Evolutionary conservation across 2,329 filamentous ascomycete genomes (phyloP).

Genomic region (Colletotrichum brevisporum): DNA sequence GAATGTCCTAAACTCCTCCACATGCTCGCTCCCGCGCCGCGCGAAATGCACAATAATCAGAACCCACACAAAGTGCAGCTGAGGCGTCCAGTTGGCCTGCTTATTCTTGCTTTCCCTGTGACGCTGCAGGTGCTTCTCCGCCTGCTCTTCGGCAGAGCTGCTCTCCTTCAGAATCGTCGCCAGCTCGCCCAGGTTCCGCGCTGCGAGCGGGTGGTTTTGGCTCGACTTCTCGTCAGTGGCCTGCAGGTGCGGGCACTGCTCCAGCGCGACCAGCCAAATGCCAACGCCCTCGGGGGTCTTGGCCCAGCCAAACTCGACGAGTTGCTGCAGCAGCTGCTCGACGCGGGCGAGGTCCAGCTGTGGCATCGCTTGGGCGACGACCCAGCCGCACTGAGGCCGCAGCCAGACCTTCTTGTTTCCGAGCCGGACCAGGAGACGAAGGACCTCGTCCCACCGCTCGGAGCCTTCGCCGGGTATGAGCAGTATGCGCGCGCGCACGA

Average conservation of each 20-base stretch:
- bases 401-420: slow-evolving; percentile 90
- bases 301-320: slow-evolving; percentile 77
- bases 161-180: slow-evolving; percentile 86
- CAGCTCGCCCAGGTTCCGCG: slow-evolving; percentile 77
- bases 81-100: slow-evolving; percentile 83
- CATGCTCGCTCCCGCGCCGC: slow-evolving; percentile 52
- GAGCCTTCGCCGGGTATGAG: slow-evolving; percentile 63
- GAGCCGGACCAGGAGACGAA: slow-evolving; percentile 81
- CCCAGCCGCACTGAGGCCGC: slow-evolving; percentile 87
- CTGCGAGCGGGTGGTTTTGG: slow-evolving; percentile 84
- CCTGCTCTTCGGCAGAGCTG: slow-evolving; percentile 66
- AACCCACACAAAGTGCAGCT: slow-evolving; percentile 91
- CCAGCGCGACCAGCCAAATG: slow-evolving; percentile 83
- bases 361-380: slow-evolving; percentile 80
- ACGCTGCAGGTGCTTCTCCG: slow-evolving; percentile 56
- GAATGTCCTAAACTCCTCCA: slow-evolving; percentile 77
- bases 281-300: slow-evolving; percentile 91
- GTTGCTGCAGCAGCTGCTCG: slow-evolving; percentile 69
- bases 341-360: slow-evolving; percentile 66
- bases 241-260: slow-evolving; percentile 71
- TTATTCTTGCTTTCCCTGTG: slow-evolving; percentile 57
- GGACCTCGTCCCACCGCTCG: slow-evolving; percentile 75
- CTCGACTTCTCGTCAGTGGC: slow-evolving; percentile 67
- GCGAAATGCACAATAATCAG: slow-evolving; percentile 75
- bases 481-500: slow-evolving; percentile 83